Evolutionary conservation across 352 stramenopile genomes (phyloP), one percentile per base, ranked within the genome.

Genomic region (Phytophthora citrophthora): DNA sequence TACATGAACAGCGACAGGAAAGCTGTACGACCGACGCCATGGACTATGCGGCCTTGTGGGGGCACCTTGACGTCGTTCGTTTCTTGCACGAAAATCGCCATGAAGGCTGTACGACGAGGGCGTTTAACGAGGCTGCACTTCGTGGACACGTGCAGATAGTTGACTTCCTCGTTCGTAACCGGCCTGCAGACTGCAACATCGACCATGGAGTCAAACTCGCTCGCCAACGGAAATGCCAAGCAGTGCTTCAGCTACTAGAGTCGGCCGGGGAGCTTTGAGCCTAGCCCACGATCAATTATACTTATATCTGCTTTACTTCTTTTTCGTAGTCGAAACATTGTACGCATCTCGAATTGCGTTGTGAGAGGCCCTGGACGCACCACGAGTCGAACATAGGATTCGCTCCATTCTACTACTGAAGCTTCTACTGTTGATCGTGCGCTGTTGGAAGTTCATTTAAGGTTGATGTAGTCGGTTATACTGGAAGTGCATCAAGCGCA

Each of bases 1-100:
- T 78, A 18, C 59, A 78, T 38, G 53, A 63, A 29, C 45, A 73
- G 16, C 47, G 66, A 53, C 24, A 53, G 18, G 70, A 78, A 34
- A 67, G 70, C 13, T 91, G 81, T 58, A 83, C 77, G 20, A 86
- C 75, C 1, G 64, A 74, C 44, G 79, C 81, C 1, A 89, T 91
- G 76, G 69, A 88, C 62, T 80, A 80, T 38, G 79, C 79, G 0
- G 79, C 76, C 8, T 49, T 75, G 24, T 75, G 70, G 44, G 66
- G 66, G 3, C 77, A 86, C 47, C 41, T 80, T 0, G 77, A 85
- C 7, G 59, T 85, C 8, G 67, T 89, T 26, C 45, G 54, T 15
- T 91, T 74, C 32, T 64, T 91, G 32, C 76, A 88, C 27, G 69
- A 76, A 16, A 81, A 88, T 50, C 77, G 79, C 13, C 54, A 46